Conservation (phyloP, 805 yeast genomes). For the Ogataea nakhonphanomensis region DNA sequence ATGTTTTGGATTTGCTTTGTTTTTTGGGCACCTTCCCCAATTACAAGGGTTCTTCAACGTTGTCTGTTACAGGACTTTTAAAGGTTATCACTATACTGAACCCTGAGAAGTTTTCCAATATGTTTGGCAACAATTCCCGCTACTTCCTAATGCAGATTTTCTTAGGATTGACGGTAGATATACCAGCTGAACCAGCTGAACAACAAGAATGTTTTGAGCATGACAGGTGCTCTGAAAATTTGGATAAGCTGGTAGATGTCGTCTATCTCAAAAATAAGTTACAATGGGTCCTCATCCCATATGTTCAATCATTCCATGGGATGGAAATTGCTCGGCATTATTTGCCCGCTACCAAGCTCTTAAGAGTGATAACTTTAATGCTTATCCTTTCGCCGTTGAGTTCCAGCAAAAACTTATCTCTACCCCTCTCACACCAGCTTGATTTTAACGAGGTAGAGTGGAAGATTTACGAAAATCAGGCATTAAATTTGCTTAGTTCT, state of each 20-base stretch:
- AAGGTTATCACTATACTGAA: slow-evolving; percentile 44
- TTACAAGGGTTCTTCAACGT: slow-evolving; percentile 9
- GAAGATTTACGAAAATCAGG: slow-evolving; percentile 41
- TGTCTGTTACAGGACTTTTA: slow-evolving; percentile 39
- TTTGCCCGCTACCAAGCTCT: slow-evolving; percentile 40
- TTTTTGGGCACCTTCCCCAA: slow-evolving; percentile 34
- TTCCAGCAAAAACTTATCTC: slow-evolving; percentile 14
- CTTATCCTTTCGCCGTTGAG: slow-evolving; percentile 41
- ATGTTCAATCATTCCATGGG: slow-evolving; percentile 42
- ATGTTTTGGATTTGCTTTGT: slow-evolving; percentile 40
- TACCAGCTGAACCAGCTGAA: slow-evolving; percentile 11
- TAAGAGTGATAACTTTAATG: slow-evolving; percentile 45
- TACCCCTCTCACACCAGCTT: slow-evolving; percentile 19
- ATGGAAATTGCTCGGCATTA: slow-evolving; percentile 36
- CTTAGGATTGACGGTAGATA: slow-evolving; percentile 35
- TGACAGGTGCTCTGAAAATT: neutral
- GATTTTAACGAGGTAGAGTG: slow-evolving; percentile 33
- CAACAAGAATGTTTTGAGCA: too few species aligned
- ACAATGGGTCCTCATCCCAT: slow-evolving; percentile 32
- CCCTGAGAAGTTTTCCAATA: slow-evolving; percentile 39
- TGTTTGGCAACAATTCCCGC: slow-evolving; percentile 26
- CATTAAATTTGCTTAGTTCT: slow-evolving; percentile 46
- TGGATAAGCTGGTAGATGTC: slow-evolving; percentile 20
- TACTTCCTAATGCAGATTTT: slow-evolving; percentile 46
- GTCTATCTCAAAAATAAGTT: slow-evolving; percentile 22